phyloP scores from a whole-genome alignment of 1,284 basidiomycete genomes.

The Cryptococcus sp. region DNA sequence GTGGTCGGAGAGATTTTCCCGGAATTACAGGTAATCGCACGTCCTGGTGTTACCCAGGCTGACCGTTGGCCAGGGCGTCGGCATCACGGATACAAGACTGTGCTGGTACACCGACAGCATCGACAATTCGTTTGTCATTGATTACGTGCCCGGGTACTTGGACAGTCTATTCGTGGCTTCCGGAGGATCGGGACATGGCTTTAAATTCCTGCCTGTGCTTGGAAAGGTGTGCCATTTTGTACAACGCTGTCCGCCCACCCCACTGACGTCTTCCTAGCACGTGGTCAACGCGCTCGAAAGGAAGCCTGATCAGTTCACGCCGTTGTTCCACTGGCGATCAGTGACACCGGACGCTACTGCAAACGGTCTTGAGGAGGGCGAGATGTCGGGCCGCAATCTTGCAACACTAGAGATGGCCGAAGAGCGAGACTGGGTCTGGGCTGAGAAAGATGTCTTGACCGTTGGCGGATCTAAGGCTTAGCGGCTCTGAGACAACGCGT shows the following conservation, averaged over 20 bases:
- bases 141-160: slow-evolving; percentile 33
- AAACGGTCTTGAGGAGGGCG: slow-evolving; percentile 34
- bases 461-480: no score
- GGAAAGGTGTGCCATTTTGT: slow-evolving; percentile 28
- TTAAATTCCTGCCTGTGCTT: slow-evolving; percentile 38
- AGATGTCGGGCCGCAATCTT: slow-evolving; percentile 13
- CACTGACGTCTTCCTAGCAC: slow-evolving; percentile 12
- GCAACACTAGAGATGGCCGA: slow-evolving; percentile 15
- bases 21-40: no score
- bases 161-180: slow-evolving; percentile 29
- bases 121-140: slow-evolving; percentile 26
- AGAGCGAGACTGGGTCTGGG: slow-evolving; percentile 14
- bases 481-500: no score
- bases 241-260: no score
- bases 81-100: slow-evolving; percentile 31
- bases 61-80: slow-evolving; percentile 25
- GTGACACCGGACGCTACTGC: slow-evolving; percentile 9
- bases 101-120: slow-evolving; percentile 41
- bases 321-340: slow-evolving; percentile 24
- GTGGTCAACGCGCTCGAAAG: slow-evolving; percentile 27
- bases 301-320: slow-evolving; percentile 28
- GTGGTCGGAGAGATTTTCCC: no score
- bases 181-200: slow-evolving; percentile 36
- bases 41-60: no score
- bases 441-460: no score